Evolutionary conservation across 352 stramenopile genomes (phyloP).

Genomic region (Phytophthora pinifolia): DNA sequence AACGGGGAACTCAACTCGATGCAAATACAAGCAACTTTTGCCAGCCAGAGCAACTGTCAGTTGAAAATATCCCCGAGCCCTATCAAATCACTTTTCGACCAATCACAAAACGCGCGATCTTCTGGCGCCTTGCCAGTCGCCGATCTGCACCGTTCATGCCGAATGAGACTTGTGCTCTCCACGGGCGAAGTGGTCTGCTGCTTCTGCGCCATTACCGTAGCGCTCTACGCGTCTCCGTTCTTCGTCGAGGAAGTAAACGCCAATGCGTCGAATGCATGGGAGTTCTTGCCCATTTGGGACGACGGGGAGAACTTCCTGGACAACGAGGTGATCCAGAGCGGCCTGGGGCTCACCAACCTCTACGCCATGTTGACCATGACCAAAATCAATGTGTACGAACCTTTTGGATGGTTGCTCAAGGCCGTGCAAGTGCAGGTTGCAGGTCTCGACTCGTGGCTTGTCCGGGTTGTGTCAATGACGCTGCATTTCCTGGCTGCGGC

Average conservation of each 20-base stretch:
- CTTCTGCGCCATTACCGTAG: constrained; percentile 5
- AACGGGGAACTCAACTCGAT: not conserved
- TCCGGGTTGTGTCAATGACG: constrained; percentile 42
- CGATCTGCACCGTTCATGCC: constrained; percentile 3
- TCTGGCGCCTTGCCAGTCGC: constrained; percentile 2
- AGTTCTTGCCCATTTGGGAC: constrained; percentile 57
- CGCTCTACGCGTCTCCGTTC: constrained; percentile 20
- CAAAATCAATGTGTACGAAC: constrained; percentile 72
- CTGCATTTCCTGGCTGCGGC: constrained; percentile 39
- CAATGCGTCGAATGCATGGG: constrained; percentile 29
- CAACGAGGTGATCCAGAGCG: constrained; percentile 46
- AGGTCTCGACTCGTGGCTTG: constrained; percentile 39
- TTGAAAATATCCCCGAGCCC: constrained; percentile 14
- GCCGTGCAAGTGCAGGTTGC: constrained; percentile 35
- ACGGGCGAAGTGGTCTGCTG: constrained; percentile 18
- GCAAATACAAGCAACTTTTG: not conserved
- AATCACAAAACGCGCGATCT: constrained; percentile 21
- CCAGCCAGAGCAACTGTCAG: not conserved
- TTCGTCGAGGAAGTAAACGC: constrained; percentile 10
- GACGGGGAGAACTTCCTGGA: constrained; percentile 60
- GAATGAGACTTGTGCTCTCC: constrained; percentile 30
- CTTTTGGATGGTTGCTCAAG: constrained; percentile 68
- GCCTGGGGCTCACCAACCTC: constrained; percentile 36
- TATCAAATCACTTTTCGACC: constrained; percentile 20
- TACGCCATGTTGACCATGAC: constrained; percentile 48